Base-by-base conservation (phyloP, 768 basidiomycete species). In the Tylopilus rubrobrunneus region DNA sequence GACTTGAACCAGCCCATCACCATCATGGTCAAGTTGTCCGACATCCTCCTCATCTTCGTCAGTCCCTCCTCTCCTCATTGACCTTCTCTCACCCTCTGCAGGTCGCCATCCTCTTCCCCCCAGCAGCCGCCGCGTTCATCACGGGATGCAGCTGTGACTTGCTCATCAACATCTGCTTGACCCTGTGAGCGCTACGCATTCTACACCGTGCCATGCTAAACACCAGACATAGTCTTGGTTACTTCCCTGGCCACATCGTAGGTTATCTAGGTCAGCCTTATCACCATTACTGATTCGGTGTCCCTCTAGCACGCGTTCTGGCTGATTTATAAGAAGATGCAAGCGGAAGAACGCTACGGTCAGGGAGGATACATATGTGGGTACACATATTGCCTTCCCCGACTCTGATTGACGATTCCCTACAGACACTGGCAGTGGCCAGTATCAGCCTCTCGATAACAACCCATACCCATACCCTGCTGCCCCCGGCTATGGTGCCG, bases 251-350 rank as follows among this genome's bases (percentile, higher is more conserved):
- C 3, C 77, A 74, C 53, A 67, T 82, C 44, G 80, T 79, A 46
- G 55, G 78, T 67, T 34, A 6, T 31, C n/a, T 12, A 3, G 8
- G 7, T 10, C 29, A 31, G 29, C 19, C 31, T 15, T 14, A 7
- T 19, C 10, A 4, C n/a, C 37, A 5, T 39, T 4, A n/a, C 37
- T 51, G 34, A 45, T 17, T 34, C 37, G 31, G 58, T 29, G 9
- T 31, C 29, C 39, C 42, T 34, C 6, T 49, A 82, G 81, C 90
- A 93, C 65, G 87, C 89, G 2, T 92, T 92, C 74, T 92, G 87
- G 87, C 78, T 95, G 49, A 92, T 93, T 52, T 92, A 92, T 74
- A 86, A 79, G 79, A 88, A 87, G 79, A 92, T 92, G 79, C 78
- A 89, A 62, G 92, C 91, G 0, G 88, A 91, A 62, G 89, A 91